A percentile compares a stretch with the other conserved stretches of the same genome.
Conservation (phyloP, 305 asterid genomes). For the Fraxinus dipetala region DNA sequence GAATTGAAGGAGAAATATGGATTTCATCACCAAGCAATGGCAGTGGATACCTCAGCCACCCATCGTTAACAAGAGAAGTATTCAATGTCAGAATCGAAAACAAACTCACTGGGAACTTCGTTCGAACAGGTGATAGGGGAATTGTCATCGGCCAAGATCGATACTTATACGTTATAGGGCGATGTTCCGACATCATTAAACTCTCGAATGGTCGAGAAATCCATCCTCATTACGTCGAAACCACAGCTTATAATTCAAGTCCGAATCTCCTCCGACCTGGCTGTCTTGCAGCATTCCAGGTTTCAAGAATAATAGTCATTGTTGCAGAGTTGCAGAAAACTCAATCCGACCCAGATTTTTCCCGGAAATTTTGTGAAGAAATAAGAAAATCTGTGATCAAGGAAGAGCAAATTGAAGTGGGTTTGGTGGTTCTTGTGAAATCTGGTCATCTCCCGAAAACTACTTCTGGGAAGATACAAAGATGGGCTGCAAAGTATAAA, state of each 20-base stretch:
- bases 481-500: slow-evolving; percentile 62
- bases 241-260: slow-evolving; percentile 44
- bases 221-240: slow-evolving; percentile 73
- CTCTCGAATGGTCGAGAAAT: slow-evolving; percentile 29
- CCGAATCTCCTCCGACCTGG: slow-evolving; percentile 49
- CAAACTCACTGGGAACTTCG: slow-evolving; percentile 26
- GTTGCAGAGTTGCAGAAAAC: slow-evolving; percentile 56
- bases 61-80: slow-evolving; percentile 46
- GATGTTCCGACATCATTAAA: slow-evolving; percentile 50
- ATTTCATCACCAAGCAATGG: slow-evolving; percentile 78
- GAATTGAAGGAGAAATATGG: slow-evolving; percentile 87
- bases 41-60: slow-evolving; percentile 64
- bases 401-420: slow-evolving; percentile 40
- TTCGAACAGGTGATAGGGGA: slow-evolving; percentile 73
- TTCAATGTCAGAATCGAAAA: slow-evolving; percentile 41
- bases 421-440: slow-evolving; percentile 52
- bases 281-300: slow-evolving; percentile 52
- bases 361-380: slow-evolving; percentile 43
- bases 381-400: slow-evolving; percentile 34
- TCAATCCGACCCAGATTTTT: slow-evolving; percentile 15
- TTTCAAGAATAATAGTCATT: slow-evolving; percentile 23
- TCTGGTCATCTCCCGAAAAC: slow-evolving; percentile 67
- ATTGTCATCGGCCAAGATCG: slow-evolving; percentile 50
- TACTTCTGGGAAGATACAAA: slow-evolving; percentile 68
- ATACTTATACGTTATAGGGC: slow-evolving; percentile 60